These are phyloP conservation scores for Herpetospermum pedunculosum DNA, from an alignment of 306 rosid species.

Conservation along the genomic window DNA sequence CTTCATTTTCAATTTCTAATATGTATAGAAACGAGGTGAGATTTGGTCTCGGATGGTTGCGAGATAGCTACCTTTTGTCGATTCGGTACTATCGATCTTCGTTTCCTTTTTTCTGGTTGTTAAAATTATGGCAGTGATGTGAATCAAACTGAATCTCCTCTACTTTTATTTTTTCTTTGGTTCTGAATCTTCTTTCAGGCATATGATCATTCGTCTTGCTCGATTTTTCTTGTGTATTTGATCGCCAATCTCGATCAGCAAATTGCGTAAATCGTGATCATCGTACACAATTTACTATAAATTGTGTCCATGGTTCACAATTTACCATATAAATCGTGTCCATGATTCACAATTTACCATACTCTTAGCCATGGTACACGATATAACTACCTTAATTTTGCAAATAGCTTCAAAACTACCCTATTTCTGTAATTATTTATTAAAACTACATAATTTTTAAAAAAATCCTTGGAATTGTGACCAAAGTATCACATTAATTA, in stretches of 20 bases:
- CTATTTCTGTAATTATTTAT: no score
- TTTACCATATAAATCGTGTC: no score
- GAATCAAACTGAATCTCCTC: neutral
- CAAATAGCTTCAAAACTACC: no score
- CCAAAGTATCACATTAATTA: no score
- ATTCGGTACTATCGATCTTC: neutral
- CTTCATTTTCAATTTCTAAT: neutral
- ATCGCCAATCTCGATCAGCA: neutral
- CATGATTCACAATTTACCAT: no score
- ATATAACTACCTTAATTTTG: no score
- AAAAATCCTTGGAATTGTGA: no score
- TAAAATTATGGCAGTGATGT: neutral
- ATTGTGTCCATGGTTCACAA: no score
- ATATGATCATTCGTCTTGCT: neutral
- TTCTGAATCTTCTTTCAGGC: neutral
- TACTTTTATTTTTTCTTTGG: neutral
- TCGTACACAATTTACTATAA: no score
- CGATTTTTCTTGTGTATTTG: neutral
- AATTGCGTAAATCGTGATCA: no score
- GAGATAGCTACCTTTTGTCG: neutral
- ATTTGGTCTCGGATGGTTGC: neutral
- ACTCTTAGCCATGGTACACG: no score
- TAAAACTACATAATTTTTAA: no score
- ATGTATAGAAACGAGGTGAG: constrained; percentile 2
- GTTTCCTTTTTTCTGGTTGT: neutral